These are phyloP conservation scores for Croton setiger DNA, from an alignment of 441 rosid genomes.

Conservation along the genomic window DNA sequence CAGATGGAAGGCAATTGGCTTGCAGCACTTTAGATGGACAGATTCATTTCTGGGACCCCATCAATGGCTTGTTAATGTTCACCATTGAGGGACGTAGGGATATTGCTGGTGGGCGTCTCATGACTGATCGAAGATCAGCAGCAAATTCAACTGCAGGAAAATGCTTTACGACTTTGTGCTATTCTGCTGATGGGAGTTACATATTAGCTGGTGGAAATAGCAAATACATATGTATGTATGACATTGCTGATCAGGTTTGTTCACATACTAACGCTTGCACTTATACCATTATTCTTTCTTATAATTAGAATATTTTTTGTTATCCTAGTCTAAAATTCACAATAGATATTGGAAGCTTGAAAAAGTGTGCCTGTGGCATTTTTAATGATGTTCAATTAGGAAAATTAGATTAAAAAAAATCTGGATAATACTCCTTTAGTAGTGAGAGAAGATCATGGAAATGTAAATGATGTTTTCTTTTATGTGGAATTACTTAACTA, in stretches of 20 bases:
- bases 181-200: conserved; percentile 95
- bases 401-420: background rate
- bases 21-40: conserved; percentile 92
- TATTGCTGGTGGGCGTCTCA: conserved; percentile 90
- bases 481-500: background rate
- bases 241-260: conserved; percentile 91
- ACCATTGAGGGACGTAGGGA: conserved; percentile 97
- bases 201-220: conserved; percentile 94
- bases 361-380: background rate
- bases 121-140: conserved; percentile 90
- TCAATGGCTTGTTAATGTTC: conserved; percentile 83
- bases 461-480: background rate
- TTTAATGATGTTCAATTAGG: background rate
- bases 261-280: background rate
- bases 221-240: conserved; percentile 97
- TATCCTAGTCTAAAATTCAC: background rate
- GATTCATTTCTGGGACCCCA: conserved; percentile 95
- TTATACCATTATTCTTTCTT: background rate
- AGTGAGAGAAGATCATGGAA: background rate
- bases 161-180: conserved; percentile 86
- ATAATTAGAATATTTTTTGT: background rate
- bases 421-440: background rate
- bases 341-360: background rate
- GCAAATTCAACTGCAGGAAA: conserved; percentile 95
- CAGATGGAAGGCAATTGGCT: conserved; percentile 95